These are phyloP conservation scores for Puya raimondii DNA, from an alignment of 176 grass and related monocot genomes.

Conservation along the genomic window DNA sequence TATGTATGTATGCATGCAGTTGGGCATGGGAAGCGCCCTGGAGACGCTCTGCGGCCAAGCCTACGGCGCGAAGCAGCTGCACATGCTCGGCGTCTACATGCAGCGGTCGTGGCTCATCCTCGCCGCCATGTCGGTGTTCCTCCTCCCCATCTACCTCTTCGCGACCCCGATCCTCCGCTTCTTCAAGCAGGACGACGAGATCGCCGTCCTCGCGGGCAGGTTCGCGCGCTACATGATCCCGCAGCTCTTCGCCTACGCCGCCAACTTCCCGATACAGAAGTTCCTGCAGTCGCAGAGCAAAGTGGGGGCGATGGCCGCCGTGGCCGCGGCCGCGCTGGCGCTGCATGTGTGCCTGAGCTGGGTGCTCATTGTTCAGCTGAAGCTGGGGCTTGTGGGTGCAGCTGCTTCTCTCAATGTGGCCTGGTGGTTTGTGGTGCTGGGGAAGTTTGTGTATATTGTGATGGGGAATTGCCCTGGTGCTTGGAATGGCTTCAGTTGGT, in stretches of 20 bases:
- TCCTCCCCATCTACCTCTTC: constrained; percentile 55
- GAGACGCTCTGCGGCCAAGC: constrained; percentile 62
- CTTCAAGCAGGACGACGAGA: constrained; percentile 50
- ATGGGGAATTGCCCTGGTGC: constrained; percentile 58
- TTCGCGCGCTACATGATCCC: constrained; percentile 63
- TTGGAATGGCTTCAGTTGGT: constrained; percentile 69
- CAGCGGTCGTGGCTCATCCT: constrained; percentile 53
- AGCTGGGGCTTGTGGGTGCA: constrained; percentile 52
- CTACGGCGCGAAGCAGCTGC: constrained; percentile 37
- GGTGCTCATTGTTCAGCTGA: constrained; percentile 39
- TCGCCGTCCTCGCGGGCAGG: constrained; percentile 28
- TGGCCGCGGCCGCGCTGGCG: constrained; percentile 23
- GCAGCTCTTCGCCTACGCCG: constrained; percentile 52
- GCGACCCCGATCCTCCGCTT: constrained; percentile 34
- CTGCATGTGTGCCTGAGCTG: constrained; percentile 58
- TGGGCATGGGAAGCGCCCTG: constrained; percentile 58
- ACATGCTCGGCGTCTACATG: constrained; percentile 53
- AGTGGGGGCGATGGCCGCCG: constrained; percentile 61
- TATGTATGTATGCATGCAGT: neutral
- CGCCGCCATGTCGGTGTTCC: constrained; percentile 18
- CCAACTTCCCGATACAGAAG: constrained; percentile 76
- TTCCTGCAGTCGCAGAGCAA: constrained; percentile 47
- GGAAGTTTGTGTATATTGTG: constrained; percentile 49
- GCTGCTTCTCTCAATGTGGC: constrained; percentile 62
- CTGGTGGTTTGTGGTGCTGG: constrained; percentile 65